Evolutionary conservation across 1,284 basidiomycete genomes (phyloP).

Genomic region (Naganishia cerealis): DNA sequence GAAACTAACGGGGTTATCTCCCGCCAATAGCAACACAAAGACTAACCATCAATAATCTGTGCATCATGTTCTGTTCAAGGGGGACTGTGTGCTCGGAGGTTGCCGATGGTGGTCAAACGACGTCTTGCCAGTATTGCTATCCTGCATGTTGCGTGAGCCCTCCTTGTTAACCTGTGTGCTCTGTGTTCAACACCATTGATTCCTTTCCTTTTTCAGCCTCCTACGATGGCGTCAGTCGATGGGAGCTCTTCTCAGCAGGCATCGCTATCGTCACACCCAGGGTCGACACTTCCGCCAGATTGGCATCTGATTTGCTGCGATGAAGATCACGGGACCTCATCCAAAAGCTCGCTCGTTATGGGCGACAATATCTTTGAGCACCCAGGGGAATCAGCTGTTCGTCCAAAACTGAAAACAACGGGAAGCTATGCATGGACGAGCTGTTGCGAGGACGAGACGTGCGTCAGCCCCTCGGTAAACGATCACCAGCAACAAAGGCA

Average conservation of each 20-base stretch:
- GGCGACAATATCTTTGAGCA: not conserved
- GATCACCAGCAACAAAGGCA: slow-evolving; percentile 3
- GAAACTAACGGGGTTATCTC: not conserved
- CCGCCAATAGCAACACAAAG: slow-evolving; percentile 9
- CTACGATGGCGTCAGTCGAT: slow-evolving; percentile 1
- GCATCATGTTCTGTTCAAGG: slow-evolving; percentile 14
- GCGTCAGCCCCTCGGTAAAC: slow-evolving; percentile 14
- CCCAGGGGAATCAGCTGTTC: not conserved
- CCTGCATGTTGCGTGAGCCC: slow-evolving; percentile 10
- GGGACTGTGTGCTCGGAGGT: slow-evolving; percentile 18
- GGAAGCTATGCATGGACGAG: slow-evolving; percentile 26
- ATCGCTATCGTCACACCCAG: not conserved
- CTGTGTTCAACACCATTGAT: not conserved
- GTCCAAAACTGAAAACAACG: not conserved
- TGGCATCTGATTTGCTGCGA: slow-evolving; percentile 33
- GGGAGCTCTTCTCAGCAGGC: not conserved
- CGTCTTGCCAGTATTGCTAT: slow-evolving; percentile 20
- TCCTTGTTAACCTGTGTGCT: not conserved
- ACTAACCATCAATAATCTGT: not conserved
- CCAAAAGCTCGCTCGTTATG: not conserved
- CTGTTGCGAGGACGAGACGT: slow-evolving; percentile 24
- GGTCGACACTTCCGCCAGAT: slow-evolving; percentile 18
- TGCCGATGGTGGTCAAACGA: slow-evolving; percentile 12
- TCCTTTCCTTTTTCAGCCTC: not conserved
- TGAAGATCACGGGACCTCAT: slow-evolving; percentile 29